Evolutionary conservation across 225 moss, liverwort and hornwort species (phyloP).

Genomic region (Polytrichum formosum): DNA sequence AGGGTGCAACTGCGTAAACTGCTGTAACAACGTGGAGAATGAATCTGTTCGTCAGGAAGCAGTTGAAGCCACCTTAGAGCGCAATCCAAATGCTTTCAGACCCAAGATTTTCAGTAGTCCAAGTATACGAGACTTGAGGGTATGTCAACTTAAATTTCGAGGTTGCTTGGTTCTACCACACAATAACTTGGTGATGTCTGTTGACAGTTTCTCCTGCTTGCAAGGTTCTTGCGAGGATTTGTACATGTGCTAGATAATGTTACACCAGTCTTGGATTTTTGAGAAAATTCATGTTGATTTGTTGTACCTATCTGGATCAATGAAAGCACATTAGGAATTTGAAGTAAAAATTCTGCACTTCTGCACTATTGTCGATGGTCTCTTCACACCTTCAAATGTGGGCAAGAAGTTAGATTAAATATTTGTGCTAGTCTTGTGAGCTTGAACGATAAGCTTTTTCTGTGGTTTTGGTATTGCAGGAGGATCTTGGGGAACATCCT

Average conservation of each 20-base stretch:
- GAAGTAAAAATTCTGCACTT: no score
- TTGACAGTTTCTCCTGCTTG: not conserved
- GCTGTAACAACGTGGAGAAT: slow-evolving; percentile 63
- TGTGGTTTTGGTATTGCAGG: slow-evolving; percentile 20
- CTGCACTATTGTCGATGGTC: no score
- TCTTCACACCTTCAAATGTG: no score
- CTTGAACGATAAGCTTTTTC: no score
- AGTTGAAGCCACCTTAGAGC: slow-evolving; percentile 42
- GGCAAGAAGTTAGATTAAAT: no score
- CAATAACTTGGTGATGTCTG: not conserved
- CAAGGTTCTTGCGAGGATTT: no score
- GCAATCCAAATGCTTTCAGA: slow-evolving; percentile 56
- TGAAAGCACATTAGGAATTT: no score
- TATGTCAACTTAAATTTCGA: slow-evolving; percentile 14
- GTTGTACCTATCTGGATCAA: no score
- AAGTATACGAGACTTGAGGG: slow-evolving; percentile 52
- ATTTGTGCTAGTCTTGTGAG: no score
- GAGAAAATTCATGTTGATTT: no score
- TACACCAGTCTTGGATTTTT: no score
- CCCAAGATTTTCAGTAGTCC: slow-evolving; percentile 61
- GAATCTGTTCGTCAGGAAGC: slow-evolving; percentile 59
- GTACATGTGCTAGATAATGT: no score
- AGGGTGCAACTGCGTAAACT: slow-evolving; percentile 64
- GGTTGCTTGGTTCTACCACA: not conserved
- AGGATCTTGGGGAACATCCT: slow-evolving; percentile 54